Conservation (phyloP, 140 eudicot genomes). For the Cichorium intybus region DNA sequence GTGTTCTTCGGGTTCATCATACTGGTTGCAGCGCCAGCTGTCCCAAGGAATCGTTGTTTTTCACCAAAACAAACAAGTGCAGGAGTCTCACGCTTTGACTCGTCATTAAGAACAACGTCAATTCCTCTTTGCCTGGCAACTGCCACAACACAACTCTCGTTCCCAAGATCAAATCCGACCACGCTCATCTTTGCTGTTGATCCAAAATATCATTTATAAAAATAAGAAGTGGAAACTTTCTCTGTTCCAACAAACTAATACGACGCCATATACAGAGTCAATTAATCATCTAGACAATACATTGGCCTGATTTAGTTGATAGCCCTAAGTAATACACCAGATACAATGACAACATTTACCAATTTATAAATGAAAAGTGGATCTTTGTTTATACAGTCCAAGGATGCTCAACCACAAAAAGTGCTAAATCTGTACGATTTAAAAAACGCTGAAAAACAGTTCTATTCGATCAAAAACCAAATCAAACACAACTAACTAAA, state of each 20-base stretch:
- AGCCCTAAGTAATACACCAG: neutral
- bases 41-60: slow-evolving; percentile 89
- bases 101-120: slow-evolving; percentile 85
- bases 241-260: slow-evolving; percentile 4
- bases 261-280: neutral
- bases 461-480: neutral
- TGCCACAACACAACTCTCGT: slow-evolving; percentile 94
- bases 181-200: slow-evolving; percentile 84
- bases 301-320: slow-evolving; percentile 11
- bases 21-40: slow-evolving; percentile 90
- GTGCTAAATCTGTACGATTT: neutral
- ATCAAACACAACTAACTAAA: slow-evolving; percentile 7
- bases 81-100: slow-evolving; percentile 90
- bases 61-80: slow-evolving; percentile 93
- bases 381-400: neutral
- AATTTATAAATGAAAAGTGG: neutral
- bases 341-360: slow-evolving; percentile 5
- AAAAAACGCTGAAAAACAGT: neutral
- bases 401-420: neutral
- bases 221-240: neutral
- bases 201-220: neutral
- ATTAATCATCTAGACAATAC: neutral
- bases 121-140: slow-evolving; percentile 95
- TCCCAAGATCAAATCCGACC: slow-evolving; percentile 92
- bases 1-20: slow-evolving; percentile 91